phyloP scores from a whole-genome alignment of 805 yeast species.

The Candida wancherniae region DNA sequence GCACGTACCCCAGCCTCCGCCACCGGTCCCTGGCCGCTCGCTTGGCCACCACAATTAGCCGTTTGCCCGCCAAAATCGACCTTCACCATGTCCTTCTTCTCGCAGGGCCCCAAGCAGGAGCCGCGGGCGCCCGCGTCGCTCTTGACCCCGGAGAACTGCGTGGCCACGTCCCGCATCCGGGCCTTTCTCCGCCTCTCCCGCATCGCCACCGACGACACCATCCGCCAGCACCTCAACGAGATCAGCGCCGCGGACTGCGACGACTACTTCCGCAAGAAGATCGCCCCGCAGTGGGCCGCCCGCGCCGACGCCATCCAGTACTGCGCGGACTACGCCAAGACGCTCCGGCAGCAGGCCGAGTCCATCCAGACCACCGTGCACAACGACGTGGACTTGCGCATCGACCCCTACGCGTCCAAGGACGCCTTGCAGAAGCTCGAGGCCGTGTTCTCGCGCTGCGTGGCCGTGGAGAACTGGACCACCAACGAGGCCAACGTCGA shows the following conservation, averaged over 20 bases:
- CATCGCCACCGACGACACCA: conserved; percentile 36
- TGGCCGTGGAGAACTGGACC: conserved; percentile 33
- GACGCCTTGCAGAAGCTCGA: conserved; percentile 19
- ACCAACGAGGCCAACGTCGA: conserved; percentile 33
- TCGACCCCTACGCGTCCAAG: conserved; percentile 37
- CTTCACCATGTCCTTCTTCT: no score
- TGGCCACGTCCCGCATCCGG: conserved; percentile 29
- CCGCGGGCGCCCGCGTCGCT: conserved; percentile 10
- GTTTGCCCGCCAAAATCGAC: no score
- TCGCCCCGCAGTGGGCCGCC: conserved; percentile 35
- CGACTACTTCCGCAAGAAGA: conserved; percentile 21
- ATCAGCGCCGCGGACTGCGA: conserved; percentile 21
- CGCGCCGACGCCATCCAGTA: conserved; percentile 27
- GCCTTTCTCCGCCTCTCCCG: conserved; percentile 38
- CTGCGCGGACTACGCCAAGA: conserved; percentile 26
- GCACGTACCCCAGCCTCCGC: no score
- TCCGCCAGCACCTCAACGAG: conserved; percentile 36
- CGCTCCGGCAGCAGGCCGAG: conserved; percentile 17
- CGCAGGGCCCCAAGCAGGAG: no score
- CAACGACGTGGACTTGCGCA: conserved; percentile 25
- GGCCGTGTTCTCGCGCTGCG: conserved; percentile 23
- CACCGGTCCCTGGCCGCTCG: no score
- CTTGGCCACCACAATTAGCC: no score
- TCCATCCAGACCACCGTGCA: conserved; percentile 1
- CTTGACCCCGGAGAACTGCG: conserved; percentile 30